A percentile compares a stretch with the other conserved stretches of the same genome.
Conservation (phyloP, 805 yeast genomes). For the Metschnikowia gruessii region DNA sequence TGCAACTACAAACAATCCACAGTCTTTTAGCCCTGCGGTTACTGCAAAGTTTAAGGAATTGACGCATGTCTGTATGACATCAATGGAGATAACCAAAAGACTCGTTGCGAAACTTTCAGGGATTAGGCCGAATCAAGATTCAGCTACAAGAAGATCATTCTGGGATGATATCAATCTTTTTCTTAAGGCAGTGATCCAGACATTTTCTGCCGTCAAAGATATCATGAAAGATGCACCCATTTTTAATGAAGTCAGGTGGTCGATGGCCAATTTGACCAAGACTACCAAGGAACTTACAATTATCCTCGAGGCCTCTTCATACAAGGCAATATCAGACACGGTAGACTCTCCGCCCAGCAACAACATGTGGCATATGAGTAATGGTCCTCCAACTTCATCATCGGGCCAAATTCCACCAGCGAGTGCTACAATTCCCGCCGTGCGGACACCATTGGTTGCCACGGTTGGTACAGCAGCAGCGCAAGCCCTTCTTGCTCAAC, state of each 20-base stretch:
- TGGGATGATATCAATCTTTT: slow-evolving; percentile 87
- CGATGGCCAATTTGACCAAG: slow-evolving; percentile 76
- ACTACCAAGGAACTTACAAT: slow-evolving; percentile 91
- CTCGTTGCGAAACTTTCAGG: slow-evolving; percentile 53
- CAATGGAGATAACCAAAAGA: slow-evolving; percentile 78
- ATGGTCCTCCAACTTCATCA: slow-evolving; percentile 5
- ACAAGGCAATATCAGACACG: slow-evolving; percentile 17
- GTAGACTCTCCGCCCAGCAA: slow-evolving; percentile 14
- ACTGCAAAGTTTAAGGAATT: slow-evolving; percentile 72
- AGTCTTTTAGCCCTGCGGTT: slow-evolving; percentile 37
- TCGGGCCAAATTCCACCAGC: not conserved
- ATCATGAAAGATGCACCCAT: slow-evolving; percentile 80
- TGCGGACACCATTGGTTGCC: slow-evolving; percentile 19
- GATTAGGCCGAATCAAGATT: slow-evolving; percentile 47
- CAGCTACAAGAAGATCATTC: slow-evolving; percentile 55
- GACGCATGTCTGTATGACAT: slow-evolving; percentile 69
- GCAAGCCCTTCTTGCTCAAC: slow-evolving; percentile 17
- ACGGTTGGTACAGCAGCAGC: slow-evolving; percentile 19
- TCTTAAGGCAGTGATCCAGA: slow-evolving; percentile 76
- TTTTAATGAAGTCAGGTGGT: slow-evolving; percentile 73
- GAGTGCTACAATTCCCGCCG: slow-evolving; percentile 4
- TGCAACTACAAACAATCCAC: slow-evolving; percentile 25
- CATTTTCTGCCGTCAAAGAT: slow-evolving; percentile 77
- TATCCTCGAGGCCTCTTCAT: slow-evolving; percentile 54
- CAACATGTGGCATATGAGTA: slow-evolving; percentile 12